These are phyloP conservation scores for Stephania japonica DNA, from an alignment of 164 flowering plant genomes.

Conservation along the genomic window DNA sequence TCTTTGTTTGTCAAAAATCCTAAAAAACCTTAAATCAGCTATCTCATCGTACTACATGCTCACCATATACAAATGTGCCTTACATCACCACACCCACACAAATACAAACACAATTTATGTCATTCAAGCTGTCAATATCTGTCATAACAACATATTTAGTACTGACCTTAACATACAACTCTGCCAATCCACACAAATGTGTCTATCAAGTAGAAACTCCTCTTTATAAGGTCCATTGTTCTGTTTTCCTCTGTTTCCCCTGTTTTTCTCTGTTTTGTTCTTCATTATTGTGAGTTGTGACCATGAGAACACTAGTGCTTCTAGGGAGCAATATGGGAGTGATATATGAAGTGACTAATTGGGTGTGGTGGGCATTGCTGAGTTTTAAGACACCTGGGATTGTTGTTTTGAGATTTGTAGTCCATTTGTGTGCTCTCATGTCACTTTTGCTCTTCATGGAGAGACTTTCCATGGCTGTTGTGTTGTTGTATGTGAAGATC, in stretches of 20 bases:
- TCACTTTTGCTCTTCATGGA: constrained; percentile 62
- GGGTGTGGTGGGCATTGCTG: constrained; percentile 29
- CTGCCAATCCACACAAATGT: too few species aligned
- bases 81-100: neutral
- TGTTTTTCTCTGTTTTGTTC: too few species aligned
- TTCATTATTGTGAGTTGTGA: neutral
- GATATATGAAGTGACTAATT: constrained; percentile 19
- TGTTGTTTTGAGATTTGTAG: constrained; percentile 24
- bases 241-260: too few species aligned
- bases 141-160: neutral
- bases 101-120: too few species aligned
- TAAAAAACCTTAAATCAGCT: constrained; percentile 7
- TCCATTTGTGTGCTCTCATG: constrained; percentile 45
- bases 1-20: constrained; percentile 7
- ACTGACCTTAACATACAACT: neutral
- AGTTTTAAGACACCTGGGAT: constrained; percentile 30
- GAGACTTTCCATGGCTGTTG: constrained; percentile 53
- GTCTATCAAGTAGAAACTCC: too few species aligned
- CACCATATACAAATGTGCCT: constrained; percentile 16
- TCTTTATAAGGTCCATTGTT: too few species aligned
- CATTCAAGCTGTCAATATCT: too few species aligned
- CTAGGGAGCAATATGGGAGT: constrained; percentile 18
- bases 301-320: constrained; percentile 29
- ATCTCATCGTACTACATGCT: constrained; percentile 20
- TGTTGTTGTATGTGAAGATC: constrained; percentile 36